Evolutionary conservation across 192 early-diverging fungal genomes (phyloP).

Genomic region (Helicostylum pulchrum): DNA sequence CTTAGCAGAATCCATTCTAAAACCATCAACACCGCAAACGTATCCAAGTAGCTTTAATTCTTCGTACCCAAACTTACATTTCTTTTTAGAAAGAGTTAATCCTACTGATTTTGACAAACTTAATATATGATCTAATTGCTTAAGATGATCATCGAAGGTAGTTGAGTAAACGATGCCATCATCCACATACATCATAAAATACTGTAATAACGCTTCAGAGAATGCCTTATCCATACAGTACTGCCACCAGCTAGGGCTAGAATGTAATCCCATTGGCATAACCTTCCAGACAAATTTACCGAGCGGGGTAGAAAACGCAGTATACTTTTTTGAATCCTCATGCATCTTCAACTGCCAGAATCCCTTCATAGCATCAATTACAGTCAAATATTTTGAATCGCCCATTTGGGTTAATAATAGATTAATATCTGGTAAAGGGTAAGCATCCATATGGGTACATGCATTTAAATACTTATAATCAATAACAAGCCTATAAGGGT

Average conservation of each 20-base stretch:
- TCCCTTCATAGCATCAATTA: constrained; percentile 35
- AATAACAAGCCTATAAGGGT: not conserved
- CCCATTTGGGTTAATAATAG: constrained; percentile 33
- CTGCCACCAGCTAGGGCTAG: constrained; percentile 6
- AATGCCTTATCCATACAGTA: not conserved
- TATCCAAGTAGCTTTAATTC: constrained; percentile 11
- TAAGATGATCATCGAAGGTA: constrained; percentile 11
- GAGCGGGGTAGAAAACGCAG: constrained; percentile 16
- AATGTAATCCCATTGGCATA: constrained; percentile 24
- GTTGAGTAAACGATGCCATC: constrained; percentile 18
- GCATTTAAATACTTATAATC: constrained; percentile 34
- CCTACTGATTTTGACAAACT: not conserved
- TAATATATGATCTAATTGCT: constrained; percentile 5
- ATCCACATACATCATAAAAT: constrained; percentile 17
- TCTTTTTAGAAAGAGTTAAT: not conserved
- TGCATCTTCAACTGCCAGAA: constrained; percentile 37
- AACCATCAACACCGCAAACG: constrained; percentile 1
- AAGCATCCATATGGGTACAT: constrained; percentile 42
- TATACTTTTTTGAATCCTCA: not conserved
- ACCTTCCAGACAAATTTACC: constrained; percentile 21
- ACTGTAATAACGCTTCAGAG: not conserved
- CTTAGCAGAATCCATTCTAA: constrained; percentile 6
- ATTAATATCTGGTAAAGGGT: constrained; percentile 49
- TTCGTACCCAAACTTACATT: constrained; percentile 12
- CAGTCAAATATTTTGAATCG: constrained; percentile 31